Percentiles rank a stretch among this genome's conserved stretches.
phyloP scores from a whole-genome alignment of 371 early-diverging fungal species.

The Homolaphlyctis polyrhiza region DNA sequence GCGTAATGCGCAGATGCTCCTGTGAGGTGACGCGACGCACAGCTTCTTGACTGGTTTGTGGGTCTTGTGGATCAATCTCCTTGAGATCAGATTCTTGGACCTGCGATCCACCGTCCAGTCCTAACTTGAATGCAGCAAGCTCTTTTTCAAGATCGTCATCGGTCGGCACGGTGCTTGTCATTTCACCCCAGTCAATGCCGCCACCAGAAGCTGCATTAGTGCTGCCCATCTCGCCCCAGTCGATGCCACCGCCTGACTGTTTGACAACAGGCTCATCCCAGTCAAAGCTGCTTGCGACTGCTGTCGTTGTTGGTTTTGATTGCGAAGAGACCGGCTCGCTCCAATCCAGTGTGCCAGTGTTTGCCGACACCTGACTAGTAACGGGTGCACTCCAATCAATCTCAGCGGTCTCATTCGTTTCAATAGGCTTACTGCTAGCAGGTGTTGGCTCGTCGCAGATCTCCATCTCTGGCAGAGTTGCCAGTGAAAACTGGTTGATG shows the following conservation, averaged over 20 bases:
- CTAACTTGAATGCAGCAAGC: slow-evolving; percentile 35
- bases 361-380: background rate
- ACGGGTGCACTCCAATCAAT: slow-evolving; percentile 20
- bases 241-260: slow-evolving; percentile 11
- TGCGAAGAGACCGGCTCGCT: slow-evolving; percentile 16
- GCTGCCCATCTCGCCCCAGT: slow-evolving; percentile 32
- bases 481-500: slow-evolving; percentile 22
- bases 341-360: slow-evolving; percentile 15
- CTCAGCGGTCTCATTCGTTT: slow-evolving; percentile 2
- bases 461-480: slow-evolving; percentile 21
- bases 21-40: background rate
- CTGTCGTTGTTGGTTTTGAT: background rate
- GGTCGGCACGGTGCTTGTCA: background rate
- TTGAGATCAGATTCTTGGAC: background rate
- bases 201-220: background rate
- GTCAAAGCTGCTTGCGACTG: slow-evolving; percentile 17
- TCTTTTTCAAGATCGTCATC: slow-evolving; percentile 25
- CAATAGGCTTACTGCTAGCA: background rate
- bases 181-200: slow-evolving; percentile 36
- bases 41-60: background rate
- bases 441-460: slow-evolving; percentile 5
- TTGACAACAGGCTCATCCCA: slow-evolving; percentile 28
- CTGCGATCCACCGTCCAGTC: slow-evolving; percentile 8
- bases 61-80: background rate
- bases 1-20: background rate